These are phyloP conservation scores for Penicillium sp. DNA, from an alignment of 2,329 filamentous ascomycete genomes.

Conservation along the genomic window DNA sequence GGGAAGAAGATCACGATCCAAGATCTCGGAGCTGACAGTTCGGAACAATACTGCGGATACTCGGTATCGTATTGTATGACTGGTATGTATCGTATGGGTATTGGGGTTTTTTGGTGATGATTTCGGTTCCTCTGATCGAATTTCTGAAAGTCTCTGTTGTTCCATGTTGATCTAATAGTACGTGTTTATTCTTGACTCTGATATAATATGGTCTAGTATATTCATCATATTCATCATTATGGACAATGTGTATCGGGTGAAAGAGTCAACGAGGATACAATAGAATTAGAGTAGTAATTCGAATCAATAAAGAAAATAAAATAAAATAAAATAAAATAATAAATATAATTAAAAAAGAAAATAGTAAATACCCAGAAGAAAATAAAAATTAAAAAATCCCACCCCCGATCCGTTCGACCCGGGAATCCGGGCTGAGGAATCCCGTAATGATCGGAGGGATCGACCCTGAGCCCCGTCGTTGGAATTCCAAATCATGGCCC, in stretches of 20 bases:
- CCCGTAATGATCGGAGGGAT: slow-evolving; percentile 32
- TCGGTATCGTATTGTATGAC: slow-evolving; percentile 7
- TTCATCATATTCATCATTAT: too few relatives aligned
- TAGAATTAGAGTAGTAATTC: not conserved
- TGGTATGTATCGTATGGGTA: not conserved
- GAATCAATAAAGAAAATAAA: slow-evolving; percentile 4
- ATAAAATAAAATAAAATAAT: slow-evolving; percentile 3
- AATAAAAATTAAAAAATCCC: slow-evolving; percentile 5
- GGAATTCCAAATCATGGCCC: slow-evolving; percentile 32
- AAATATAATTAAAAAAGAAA: slow-evolving; percentile 1
- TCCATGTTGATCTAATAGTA: not conserved
- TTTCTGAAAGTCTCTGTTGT: too few relatives aligned
- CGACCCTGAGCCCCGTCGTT: slow-evolving; percentile 32
- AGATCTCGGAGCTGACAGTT: slow-evolving; percentile 46
- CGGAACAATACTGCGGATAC: slow-evolving; percentile 26
- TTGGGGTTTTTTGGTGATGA: too few relatives aligned
- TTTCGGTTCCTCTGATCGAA: too few relatives aligned
- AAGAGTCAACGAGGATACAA: not conserved
- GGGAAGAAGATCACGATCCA: slow-evolving; percentile 44
- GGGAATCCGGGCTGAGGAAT: slow-evolving; percentile 31
- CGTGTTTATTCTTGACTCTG: too few relatives aligned
- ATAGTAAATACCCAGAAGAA: slow-evolving; percentile 9
- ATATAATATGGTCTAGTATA: too few relatives aligned
- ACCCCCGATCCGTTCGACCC: slow-evolving; percentile 28
- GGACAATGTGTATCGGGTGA: too few relatives aligned